Evolutionary conservation across 1,139 yeast genomes (phyloP), one percentile per base, ranked within the genome.

Genomic region (Zygosaccharomyces pseudobailii): DNA sequence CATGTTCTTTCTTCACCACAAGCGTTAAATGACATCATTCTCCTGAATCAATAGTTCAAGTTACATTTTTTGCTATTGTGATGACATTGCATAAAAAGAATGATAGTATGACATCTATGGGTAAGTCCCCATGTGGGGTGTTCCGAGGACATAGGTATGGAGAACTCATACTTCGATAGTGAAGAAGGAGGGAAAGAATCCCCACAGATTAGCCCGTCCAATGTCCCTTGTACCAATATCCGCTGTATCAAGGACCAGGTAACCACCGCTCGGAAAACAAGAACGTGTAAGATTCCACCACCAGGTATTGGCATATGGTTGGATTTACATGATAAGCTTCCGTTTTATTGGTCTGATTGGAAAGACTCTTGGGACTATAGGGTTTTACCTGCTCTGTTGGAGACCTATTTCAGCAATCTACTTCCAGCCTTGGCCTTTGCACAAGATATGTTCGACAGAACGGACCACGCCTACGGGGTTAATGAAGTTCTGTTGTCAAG

Each of bases 391-490:
- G 75, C 95, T 0, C 82, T 89, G 0, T 69, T 86, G 2, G 89
- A 78, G 63, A 85, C 90, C 38, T 90, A 86, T 68, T 87, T 92
- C 72, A 88, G 96, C 43, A 92, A 92, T 63, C 66, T 92, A 37
- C 71, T 92, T 27, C 98, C 98, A 1, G 97, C 97, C 0, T 77
- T 92, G 40, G 96, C 97, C 0, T 92, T 92, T 73, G 95, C 97
- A 0, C 97, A 89, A 62, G 98, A 92, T 65, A 85, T 90, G 96
- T 89, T 88, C 65, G 89, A 90, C 68, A 80, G 87, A 51, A 92
- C 98, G 0, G 70, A 85, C 49, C 82, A 86, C 56, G 76, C 90
- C 23, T 92, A 87, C 61, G 98, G 98, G 2, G 86, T 92, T 2
- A 92, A 92, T 62, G 98, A 92, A 62, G 86, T 90, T 3, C 70